A percentile compares a stretch with the other conserved stretches of the same genome.
phyloP scores from a whole-genome alignment of 2,329 filamentous ascomycete genomes.

The Verticillium klebahnii region DNA sequence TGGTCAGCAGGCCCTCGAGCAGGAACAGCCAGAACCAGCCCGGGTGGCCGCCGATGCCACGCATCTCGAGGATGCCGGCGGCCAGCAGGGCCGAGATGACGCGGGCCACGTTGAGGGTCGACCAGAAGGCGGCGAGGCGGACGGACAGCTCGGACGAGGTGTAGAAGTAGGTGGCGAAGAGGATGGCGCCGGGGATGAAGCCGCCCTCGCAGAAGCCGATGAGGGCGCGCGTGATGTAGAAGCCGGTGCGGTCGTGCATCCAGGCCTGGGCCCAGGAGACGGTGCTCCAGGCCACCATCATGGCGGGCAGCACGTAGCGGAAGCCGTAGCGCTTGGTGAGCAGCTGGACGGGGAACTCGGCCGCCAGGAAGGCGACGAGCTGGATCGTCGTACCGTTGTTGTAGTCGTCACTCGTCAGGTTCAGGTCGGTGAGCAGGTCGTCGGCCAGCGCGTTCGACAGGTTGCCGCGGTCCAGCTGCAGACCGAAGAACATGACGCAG shows the following conservation, averaged over 20 bases:
- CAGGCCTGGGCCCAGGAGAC: slow-evolving; percentile 44
- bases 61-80: slow-evolving; percentile 42
- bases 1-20: slow-evolving; percentile 39
- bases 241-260: slow-evolving; percentile 39
- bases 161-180: slow-evolving; percentile 71
- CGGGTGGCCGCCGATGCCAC: slow-evolving; percentile 38
- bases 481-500: slow-evolving; percentile 46
- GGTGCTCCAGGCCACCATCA: slow-evolving; percentile 45
- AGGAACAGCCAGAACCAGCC: slow-evolving; percentile 54
- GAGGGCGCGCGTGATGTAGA: slow-evolving; percentile 46
- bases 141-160: slow-evolving; percentile 62
- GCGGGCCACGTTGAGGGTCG: slow-evolving; percentile 36
- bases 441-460: slow-evolving; percentile 58
- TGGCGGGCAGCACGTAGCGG: slow-evolving; percentile 47
- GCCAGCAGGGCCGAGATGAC: slow-evolving; percentile 44
- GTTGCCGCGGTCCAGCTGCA: slow-evolving; percentile 62
- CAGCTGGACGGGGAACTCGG: slow-evolving; percentile 56
- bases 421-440: slow-evolving; percentile 52
- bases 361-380: slow-evolving; percentile 46
- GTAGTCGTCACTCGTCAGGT: slow-evolving; percentile 45
- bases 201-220: slow-evolving; percentile 51
- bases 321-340: slow-evolving; percentile 54
- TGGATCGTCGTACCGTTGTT: slow-evolving; percentile 56
- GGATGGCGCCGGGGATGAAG: slow-evolving; percentile 55
- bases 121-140: slow-evolving; percentile 67